Percentiles rank a stretch among this genome's conserved stretches.
Evolutionary conservation across 2,329 filamentous ascomycete species (phyloP).

Genomic region (Volutella citrinella): DNA sequence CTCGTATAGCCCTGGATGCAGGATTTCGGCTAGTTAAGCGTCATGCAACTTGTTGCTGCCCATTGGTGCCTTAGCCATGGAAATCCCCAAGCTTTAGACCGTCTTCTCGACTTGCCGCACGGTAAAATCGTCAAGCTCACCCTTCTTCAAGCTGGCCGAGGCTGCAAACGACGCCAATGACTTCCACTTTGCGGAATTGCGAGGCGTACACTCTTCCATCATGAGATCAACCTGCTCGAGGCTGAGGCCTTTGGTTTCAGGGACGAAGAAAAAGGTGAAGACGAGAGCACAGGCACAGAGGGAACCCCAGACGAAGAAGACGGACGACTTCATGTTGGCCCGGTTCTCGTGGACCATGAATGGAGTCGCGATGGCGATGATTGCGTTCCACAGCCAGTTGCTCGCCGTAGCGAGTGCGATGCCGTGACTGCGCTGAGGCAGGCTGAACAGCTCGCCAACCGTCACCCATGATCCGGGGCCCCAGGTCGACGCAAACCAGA

Average conservation of each 20-base stretch:
- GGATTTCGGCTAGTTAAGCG: no score
- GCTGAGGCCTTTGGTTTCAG: conserved; percentile 71
- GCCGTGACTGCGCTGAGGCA: no score
- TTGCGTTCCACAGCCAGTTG: no score
- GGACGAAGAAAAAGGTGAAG: conserved; percentile 59
- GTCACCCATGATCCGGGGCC: conserved; percentile 67
- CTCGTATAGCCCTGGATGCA: no score
- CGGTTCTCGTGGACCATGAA: conserved; percentile 56
- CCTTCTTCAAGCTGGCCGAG: no score
- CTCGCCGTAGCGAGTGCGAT: no score
- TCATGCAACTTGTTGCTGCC: no score
- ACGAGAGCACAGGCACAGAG: conserved; percentile 53
- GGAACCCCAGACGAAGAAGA: conserved; percentile 62
- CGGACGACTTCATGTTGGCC: conserved; percentile 40
- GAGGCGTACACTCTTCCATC: conserved; percentile 45
- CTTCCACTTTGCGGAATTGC: conserved; percentile 33
- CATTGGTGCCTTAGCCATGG: no score
- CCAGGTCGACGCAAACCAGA: conserved; percentile 77
- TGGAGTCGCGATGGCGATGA: conserved; percentile 62
- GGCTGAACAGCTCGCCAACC: conserved; percentile 73
- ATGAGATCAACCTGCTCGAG: conserved; percentile 72
- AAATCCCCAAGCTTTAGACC: no score
- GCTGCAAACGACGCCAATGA: no score
- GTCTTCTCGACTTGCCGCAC: no score
- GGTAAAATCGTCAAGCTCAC: no score